Base-by-base conservation (phyloP, 306 rosid genomes). In the Quercus dentata region DNA sequence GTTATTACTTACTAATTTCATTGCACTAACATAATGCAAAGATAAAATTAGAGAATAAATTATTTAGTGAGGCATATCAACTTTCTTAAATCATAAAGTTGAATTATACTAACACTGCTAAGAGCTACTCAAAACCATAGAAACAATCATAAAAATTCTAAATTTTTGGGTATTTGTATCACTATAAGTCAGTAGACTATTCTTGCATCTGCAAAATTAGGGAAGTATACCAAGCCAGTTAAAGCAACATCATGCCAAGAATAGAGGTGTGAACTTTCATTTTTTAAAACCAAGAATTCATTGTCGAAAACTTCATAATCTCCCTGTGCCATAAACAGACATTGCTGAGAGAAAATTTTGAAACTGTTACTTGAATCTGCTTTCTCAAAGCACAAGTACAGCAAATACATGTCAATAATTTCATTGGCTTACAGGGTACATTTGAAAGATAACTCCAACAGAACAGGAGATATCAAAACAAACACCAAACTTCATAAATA, bases 381-480 rank as follows among this genome's bases (percentile, higher is more conserved):
- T 14, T 77, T 63, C 35, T 19, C 44, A 62, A 65, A 9, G 38
- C 59, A 67, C 55, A 27, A 27, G 19, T 8, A 25, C 11, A 63
- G 76, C 83, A 56, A 56, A 30, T 54, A 17, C 35, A 55, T 12
- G 65, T 63, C 61, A 70, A 79, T 49, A 75, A 23, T 76, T 78
- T 56, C 51, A 76, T n/a, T 78, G 25, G 75, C 64, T 71, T 76
- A 30, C 58, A 58, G 54, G 54, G 13, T 54, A 61, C 27, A 57
- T 25, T 21, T 12, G n/a, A 78, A 20, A 73, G 56, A 69, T 28
- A n/a, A 30, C 28, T 71, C 2, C 56, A 75, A 41, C 27, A 74
- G 56, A 77, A 46, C 19, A 13, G 35, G 77, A 33, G 41, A 23
- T n/a, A 69, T n/a, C 62, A 54, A 76, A 59, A 55, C 62, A 74